These are phyloP conservation scores for Trichophyton simii DNA, from an alignment of 2,329 filamentous ascomycete genomes.

Conservation along the genomic window DNA sequence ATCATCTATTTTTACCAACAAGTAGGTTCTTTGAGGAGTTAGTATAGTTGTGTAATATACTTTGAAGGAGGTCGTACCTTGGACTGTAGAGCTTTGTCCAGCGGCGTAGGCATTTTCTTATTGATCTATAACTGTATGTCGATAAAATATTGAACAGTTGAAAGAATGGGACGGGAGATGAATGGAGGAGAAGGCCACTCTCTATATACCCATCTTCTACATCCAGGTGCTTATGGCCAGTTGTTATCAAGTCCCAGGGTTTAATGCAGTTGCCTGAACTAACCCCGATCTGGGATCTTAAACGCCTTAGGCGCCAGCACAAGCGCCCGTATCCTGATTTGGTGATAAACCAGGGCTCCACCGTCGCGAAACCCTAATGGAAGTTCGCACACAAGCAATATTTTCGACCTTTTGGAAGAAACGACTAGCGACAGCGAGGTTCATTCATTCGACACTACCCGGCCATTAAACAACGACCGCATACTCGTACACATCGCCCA, in stretches of 20 bases:
- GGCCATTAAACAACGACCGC: neutral
- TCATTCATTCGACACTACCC: conserved; percentile 7
- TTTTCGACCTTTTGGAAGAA: neutral
- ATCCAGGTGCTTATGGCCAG: neutral
- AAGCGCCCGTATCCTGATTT: neutral
- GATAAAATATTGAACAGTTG: neutral
- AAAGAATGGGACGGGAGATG: neutral
- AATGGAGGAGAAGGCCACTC: neutral
- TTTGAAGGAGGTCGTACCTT: conserved; percentile 39
- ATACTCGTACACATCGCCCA: conserved; percentile 32
- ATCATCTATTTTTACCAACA: conserved; percentile 41
- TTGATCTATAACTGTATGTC: neutral
- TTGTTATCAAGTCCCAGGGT: neutral
- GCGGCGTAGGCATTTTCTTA: conserved; percentile 53
- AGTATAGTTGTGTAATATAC: conserved; percentile 8
- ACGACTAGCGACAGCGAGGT: conserved; percentile 13
- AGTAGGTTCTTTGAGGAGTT: conserved; percentile 48
- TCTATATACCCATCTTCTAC: neutral
- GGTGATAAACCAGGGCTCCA: conserved; percentile 12
- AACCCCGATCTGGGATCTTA: neutral
- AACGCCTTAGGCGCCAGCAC: neutral
- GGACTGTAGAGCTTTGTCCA: conserved; percentile 58
- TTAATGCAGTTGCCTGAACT: conserved; percentile 11
- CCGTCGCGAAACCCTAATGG: conserved; percentile 18
- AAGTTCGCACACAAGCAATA: conserved; percentile 12